phyloP scores from a whole-genome alignment of 2,329 filamentous ascomycete genomes.

The Phialocephala sp. region DNA sequence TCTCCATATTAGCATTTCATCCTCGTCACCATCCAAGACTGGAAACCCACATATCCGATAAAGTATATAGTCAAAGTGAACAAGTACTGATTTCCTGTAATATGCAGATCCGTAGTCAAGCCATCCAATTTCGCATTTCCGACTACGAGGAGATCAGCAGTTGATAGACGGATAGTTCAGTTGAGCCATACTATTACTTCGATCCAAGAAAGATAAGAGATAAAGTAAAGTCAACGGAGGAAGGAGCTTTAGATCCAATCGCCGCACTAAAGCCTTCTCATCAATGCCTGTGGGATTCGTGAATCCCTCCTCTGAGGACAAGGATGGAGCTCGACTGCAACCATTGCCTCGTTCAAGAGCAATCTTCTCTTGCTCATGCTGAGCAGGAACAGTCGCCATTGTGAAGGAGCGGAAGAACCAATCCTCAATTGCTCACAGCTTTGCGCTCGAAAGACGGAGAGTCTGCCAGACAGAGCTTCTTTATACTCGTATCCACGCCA shows the following conservation, averaged over 20 bases:
- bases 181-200: slow-evolving; percentile 58
- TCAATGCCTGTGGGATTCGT: slow-evolving; percentile 47
- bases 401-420: neutral
- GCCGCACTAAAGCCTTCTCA: slow-evolving; percentile 63
- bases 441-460: neutral
- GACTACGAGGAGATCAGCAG: slow-evolving; percentile 48
- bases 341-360: slow-evolving; percentile 7
- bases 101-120: slow-evolving; percentile 55
- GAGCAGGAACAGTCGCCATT: slow-evolving; percentile 5
- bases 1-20: neutral
- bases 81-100: slow-evolving; percentile 67
- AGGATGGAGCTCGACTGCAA: slow-evolving; percentile 6
- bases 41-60: slow-evolving; percentile 53
- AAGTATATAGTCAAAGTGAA: slow-evolving; percentile 72
- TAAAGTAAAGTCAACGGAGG: slow-evolving; percentile 62
- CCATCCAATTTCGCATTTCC: slow-evolving; percentile 64
- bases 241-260: slow-evolving; percentile 57
- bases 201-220: slow-evolving; percentile 61
- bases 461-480: neutral
- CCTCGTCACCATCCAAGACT: too few relatives aligned
- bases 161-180: neutral
- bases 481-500: neutral
- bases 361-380: slow-evolving; percentile 7
- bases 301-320: slow-evolving; percentile 27
- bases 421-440: neutral